A percentile compares a stretch with the other conserved stretches of the same genome.
Evolutionary conservation across 2,329 filamentous ascomycete species (phyloP).

Genomic region (Cercospora canescens): DNA sequence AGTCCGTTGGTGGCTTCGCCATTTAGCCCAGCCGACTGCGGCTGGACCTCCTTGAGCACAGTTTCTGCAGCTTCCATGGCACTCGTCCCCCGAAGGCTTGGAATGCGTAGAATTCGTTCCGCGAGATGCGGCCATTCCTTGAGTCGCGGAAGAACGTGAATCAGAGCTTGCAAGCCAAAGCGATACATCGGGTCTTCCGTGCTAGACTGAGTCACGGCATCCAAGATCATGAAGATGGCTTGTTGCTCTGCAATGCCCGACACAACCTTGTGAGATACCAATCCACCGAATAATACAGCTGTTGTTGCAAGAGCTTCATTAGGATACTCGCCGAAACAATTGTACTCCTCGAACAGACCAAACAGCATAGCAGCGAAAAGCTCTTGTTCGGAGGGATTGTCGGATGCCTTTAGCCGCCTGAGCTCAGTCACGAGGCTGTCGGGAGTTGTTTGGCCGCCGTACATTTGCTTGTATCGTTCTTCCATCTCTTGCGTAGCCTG

Average conservation of each 20-base stretch:
- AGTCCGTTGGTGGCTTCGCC: constrained; percentile 50
- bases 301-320: constrained; percentile 95
- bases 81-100: constrained; percentile 79
- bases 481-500: constrained; percentile 91
- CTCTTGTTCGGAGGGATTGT: constrained; percentile 82
- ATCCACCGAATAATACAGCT: constrained; percentile 88
- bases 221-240: constrained; percentile 95
- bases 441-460: constrained; percentile 84
- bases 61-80: constrained; percentile 32
- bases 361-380: constrained; percentile 99
- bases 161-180: constrained; percentile 90
- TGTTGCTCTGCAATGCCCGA: constrained; percentile 88
- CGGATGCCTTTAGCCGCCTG: constrained; percentile 83
- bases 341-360: constrained; percentile 94
- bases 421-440: constrained; percentile 82
- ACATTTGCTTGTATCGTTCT: constrained; percentile 97
- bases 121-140: constrained; percentile 96
- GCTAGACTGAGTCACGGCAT: constrained; percentile 83
- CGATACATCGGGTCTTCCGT: constrained; percentile 94
- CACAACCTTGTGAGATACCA: constrained; percentile 86
- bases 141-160: constrained; percentile 81
- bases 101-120: constrained; percentile 77
- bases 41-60: constrained; percentile 33
- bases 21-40: constrained; percentile 30
- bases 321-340: constrained; percentile 92